Conservation (phyloP, 129 eudicot species). For the Saussurea involucrata region DNA sequence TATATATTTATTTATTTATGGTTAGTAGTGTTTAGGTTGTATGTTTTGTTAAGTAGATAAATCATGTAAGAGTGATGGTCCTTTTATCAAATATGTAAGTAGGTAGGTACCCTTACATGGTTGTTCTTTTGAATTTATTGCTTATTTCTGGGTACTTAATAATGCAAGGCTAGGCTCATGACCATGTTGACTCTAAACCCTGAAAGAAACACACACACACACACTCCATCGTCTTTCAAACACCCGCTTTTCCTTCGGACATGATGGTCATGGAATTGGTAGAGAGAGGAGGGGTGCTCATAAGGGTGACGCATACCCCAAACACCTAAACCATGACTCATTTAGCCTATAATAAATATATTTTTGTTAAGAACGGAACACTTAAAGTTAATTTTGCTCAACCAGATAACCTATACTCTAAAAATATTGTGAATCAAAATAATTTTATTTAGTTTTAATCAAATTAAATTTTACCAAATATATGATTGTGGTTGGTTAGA, state of each 20-base stretch:
- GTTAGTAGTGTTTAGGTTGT: neutral
- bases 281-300: neutral
- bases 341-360: neutral
- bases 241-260: neutral
- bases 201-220: too few relatives aligned
- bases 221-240: too few relatives aligned
- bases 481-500: neutral
- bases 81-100: neutral
- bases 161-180: too few relatives aligned
- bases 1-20: too few relatives aligned
- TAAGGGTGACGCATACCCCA: neutral
- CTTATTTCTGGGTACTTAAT: constrained; percentile 21
- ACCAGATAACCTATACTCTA: neutral
- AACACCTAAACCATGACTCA: neutral
- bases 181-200: neutral
- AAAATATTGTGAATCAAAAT: neutral
- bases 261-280: neutral
- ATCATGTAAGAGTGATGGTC: neutral
- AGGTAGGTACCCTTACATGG: constrained; percentile 69
- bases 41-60: neutral
- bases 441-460: neutral
- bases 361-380: neutral
- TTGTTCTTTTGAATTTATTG: constrained; percentile 67
- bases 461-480: neutral
- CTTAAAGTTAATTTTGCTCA: neutral